Conservation (phyloP, 2,329 filamentous ascomycete genomes). For the Trichoderma hamatum region DNA sequence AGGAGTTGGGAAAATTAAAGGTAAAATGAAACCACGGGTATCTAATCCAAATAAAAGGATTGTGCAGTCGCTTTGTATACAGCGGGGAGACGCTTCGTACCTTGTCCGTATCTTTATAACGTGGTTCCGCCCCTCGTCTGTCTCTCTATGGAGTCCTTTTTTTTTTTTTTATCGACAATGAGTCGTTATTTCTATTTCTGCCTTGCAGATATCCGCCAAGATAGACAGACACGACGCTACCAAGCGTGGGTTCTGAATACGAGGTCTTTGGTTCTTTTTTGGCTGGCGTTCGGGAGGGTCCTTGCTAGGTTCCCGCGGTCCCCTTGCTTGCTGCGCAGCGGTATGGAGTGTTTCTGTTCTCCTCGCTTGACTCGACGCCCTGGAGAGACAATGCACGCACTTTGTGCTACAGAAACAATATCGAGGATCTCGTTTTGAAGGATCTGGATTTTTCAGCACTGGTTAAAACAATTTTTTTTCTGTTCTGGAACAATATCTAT, state of each 20-base stretch:
- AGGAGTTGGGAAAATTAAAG: not conserved
- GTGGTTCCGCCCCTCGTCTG: constrained; percentile 1
- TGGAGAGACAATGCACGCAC: not conserved
- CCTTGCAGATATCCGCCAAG: not conserved
- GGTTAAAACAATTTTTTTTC: not conserved
- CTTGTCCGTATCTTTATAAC: constrained; percentile 8
- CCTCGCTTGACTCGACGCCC: constrained; percentile 12
- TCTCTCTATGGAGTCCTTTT: not conserved
- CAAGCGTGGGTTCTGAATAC: constrained; percentile 12
- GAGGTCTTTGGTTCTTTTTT: constrained; percentile 9
- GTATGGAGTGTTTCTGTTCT: constrained; percentile 14
- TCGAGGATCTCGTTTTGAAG: not conserved
- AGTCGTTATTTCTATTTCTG: not conserved
- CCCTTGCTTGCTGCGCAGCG: constrained; percentile 5
- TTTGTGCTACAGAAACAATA: not conserved
- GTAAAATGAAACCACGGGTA: not conserved
- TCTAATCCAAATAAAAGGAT: not conserved
- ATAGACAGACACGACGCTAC: constrained; percentile 1
- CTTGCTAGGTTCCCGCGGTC: constrained; percentile 15
- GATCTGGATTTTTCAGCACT: not conserved
- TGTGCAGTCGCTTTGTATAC: constrained; percentile 6
- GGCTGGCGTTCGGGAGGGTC: constrained; percentile 10
- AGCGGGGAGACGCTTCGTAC: constrained; percentile 3
- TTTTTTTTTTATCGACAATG: not conserved
- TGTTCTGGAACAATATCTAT: not conserved